Evolutionary conservation across 192 early-diverging fungal species (phyloP).

Genomic region (Chytriomyces sp.): DNA sequence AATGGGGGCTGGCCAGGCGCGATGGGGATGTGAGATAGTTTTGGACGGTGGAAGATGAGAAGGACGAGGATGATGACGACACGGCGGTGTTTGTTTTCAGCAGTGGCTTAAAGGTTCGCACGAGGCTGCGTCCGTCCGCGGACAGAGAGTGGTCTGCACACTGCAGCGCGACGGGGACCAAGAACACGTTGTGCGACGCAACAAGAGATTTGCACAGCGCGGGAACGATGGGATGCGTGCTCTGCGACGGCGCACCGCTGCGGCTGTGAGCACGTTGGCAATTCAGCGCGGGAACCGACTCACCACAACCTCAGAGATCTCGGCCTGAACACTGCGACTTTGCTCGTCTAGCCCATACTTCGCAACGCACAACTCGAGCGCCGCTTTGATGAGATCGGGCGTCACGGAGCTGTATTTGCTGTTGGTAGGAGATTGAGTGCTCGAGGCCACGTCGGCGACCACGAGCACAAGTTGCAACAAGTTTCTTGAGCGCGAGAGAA

Average conservation of each 20-base stretch:
- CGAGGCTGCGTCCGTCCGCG: background rate
- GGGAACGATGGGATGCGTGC: no score
- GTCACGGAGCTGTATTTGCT: background rate
- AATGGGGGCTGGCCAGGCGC: background rate
- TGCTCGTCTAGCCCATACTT: background rate
- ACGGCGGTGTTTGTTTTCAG: background rate
- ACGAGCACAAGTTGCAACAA: slow-evolving; percentile 5
- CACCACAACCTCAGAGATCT: background rate
- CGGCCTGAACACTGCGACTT: background rate
- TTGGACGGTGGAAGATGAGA: background rate
- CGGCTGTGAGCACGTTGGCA: no score
- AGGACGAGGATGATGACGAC: background rate
- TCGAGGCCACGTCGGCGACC: background rate
- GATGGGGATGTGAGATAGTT: background rate
- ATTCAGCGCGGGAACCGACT: no score
- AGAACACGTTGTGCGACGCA: background rate
- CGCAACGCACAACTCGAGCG: background rate
- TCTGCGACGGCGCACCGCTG: no score
- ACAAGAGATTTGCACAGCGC: background rate
- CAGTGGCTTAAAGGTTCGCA: slow-evolving; percentile 8
- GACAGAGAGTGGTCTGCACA: slow-evolving; percentile 16
- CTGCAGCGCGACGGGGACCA: slow-evolving; percentile 7
- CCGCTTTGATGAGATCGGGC: background rate
- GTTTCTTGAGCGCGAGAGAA: background rate
- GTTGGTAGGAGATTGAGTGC: background rate